Evolutionary conservation across 169 alveolate species (phyloP).

Genomic region (Plasmodium cynomolgi): DNA sequence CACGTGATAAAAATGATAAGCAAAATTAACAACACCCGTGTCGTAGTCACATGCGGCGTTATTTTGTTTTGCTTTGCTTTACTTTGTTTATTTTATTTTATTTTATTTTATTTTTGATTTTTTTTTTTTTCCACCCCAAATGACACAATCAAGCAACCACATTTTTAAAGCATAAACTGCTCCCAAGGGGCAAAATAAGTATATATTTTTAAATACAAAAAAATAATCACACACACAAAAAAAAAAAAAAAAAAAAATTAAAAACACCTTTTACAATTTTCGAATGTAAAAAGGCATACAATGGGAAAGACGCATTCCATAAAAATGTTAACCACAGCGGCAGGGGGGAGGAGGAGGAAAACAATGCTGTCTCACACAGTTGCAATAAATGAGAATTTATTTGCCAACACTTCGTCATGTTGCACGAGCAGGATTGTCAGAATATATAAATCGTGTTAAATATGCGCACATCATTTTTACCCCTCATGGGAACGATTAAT

Average conservation of each 20-base stretch:
- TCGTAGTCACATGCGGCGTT: not conserved
- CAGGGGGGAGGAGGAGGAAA: not conserved
- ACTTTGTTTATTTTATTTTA: not conserved
- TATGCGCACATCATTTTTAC: not conserved
- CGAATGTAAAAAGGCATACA: not conserved
- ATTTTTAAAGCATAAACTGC: constrained; percentile 10
- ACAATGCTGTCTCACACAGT: not conserved
- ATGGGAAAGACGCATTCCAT: not conserved
- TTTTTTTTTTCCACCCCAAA: not conserved
- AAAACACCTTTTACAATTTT: not conserved
- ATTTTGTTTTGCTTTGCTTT: no score
- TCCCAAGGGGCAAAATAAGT: not conserved
- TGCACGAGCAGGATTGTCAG: not conserved
- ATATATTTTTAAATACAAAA: not conserved
- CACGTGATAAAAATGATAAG: not conserved
- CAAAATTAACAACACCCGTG: not conserved
- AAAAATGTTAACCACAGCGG: not conserved
- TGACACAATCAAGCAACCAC: not conserved
- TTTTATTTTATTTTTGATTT: not conserved
- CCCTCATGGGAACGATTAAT: not conserved
- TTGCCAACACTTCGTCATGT: not conserved
- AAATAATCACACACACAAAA: not conserved
- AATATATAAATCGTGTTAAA: not conserved
- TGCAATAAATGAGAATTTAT: not conserved
- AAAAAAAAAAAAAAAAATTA: not conserved